phyloP scores from a whole-genome alignment of 2,329 filamentous ascomycete species.

The Talaromyces funiculosus region DNA sequence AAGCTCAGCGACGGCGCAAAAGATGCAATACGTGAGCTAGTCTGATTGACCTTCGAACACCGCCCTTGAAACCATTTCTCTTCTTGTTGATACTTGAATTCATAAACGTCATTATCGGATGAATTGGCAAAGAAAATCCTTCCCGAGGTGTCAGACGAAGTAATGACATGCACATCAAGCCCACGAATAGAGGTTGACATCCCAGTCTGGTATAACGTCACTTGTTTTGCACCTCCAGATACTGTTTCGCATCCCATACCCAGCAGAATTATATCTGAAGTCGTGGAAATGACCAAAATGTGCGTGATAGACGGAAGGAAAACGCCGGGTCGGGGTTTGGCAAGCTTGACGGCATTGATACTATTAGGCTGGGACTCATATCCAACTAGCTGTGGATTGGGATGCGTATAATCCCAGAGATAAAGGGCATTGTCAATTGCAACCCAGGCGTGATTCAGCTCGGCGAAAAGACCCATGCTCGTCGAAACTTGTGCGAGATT shows the following conservation, averaged over 20 bases:
- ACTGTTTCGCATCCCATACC: constrained; percentile 66
- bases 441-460: constrained; percentile 92
- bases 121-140: constrained; percentile 88
- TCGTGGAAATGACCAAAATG: constrained; percentile 82
- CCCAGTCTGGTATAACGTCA: constrained; percentile 80
- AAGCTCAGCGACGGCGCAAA: constrained; percentile 40
- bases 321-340: constrained; percentile 76
- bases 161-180: constrained; percentile 70
- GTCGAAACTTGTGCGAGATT: constrained; percentile 81
- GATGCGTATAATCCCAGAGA: constrained; percentile 93
- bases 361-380: constrained; percentile 84
- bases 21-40: constrained; percentile 65
- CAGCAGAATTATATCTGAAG: constrained; percentile 77
- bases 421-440: constrained; percentile 94
- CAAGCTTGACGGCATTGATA: constrained; percentile 85
- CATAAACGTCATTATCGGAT: constrained; percentile 79
- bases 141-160: constrained; percentile 69
- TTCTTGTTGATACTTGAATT: constrained; percentile 93
- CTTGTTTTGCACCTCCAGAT: constrained; percentile 60
- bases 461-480: constrained; percentile 91
- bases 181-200: constrained; percentile 76
- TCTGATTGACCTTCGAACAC: constrained; percentile 85
- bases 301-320: constrained; percentile 83
- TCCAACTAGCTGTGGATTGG: constrained; percentile 85
- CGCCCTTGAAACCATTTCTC: constrained; percentile 93